Conservation (phyloP, 768 basidiomycete species). For the Tricholoma hemisulphureum region DNA sequence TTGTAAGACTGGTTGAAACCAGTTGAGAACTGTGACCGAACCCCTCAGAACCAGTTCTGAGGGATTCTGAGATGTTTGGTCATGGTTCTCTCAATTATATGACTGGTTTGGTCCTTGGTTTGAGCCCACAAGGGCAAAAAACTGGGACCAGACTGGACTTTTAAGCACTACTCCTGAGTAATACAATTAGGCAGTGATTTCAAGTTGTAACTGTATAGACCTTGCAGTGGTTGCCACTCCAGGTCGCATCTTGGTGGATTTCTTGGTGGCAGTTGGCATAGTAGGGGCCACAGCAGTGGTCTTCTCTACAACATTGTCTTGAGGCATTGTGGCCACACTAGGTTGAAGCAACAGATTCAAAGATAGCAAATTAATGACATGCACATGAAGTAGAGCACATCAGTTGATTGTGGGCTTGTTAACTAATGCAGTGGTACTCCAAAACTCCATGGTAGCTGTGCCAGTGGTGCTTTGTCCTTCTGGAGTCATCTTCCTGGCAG, state of each 20-base stretch:
- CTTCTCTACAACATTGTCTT: not conserved
- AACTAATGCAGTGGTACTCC: not conserved
- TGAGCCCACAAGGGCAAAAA: too few species aligned
- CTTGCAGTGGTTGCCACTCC: not conserved
- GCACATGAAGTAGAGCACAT: not conserved
- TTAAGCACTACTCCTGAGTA: constrained; percentile 1
- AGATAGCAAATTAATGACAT: not conserved
- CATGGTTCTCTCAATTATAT: too few species aligned
- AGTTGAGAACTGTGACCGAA: too few species aligned
- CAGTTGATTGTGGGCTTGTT: not conserved
- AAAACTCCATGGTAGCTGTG: not conserved
- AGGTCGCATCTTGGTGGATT: not conserved
- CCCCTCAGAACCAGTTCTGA: too few species aligned
- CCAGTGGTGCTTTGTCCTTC: not conserved
- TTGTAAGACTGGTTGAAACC: too few species aligned
- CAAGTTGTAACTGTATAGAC: not conserved
- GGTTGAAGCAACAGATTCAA: not conserved
- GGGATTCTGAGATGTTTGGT: too few species aligned
- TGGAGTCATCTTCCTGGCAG: not conserved
- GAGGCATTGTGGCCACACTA: not conserved
- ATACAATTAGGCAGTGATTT: not conserved
- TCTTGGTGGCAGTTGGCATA: not conserved
- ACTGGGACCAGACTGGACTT: too few species aligned
- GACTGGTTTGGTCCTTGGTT: too few species aligned
- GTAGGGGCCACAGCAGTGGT: not conserved